A percentile compares a stretch with the other conserved stretches of the same genome.
These are phyloP conservation scores for Glebionis coronaria DNA, from an alignment of 129 eudicot species.

Conservation along the genomic window DNA sequence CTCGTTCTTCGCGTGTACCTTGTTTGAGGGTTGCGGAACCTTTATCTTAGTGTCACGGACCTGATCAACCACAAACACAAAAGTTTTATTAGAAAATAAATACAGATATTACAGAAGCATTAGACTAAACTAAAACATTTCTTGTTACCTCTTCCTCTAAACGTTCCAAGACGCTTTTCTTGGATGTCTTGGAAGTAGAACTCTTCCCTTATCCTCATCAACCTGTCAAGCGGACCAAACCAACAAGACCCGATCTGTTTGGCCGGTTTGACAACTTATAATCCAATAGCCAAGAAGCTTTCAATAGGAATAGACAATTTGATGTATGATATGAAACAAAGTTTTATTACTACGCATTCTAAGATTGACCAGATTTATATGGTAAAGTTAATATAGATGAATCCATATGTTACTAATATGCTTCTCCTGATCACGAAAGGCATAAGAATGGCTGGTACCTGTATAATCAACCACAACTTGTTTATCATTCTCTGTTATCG, in stretches of 20 bases:
- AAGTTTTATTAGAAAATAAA: conserved; percentile 8
- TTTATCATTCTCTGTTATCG: too few species aligned
- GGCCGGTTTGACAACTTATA: too few species aligned
- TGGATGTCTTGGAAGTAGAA: conserved; percentile 38
- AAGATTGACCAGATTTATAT: not conserved
- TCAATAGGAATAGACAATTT: not conserved
- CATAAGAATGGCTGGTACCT: conserved; percentile 90
- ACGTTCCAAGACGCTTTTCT: conserved; percentile 62
- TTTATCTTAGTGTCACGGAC: conserved; percentile 88
- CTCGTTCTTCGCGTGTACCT: conserved; percentile 63
- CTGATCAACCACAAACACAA: conserved; percentile 39
- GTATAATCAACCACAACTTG: conserved; percentile 20
- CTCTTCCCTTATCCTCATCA: conserved; percentile 73
- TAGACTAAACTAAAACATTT: not conserved
- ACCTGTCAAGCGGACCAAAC: conserved; percentile 42
- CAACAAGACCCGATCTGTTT: too few species aligned
- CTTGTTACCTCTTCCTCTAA: conserved; percentile 72
- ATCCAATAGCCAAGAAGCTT: too few species aligned
- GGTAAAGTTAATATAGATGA: conserved; percentile 1
- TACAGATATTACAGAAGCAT: not conserved
- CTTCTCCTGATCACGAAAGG: conserved; percentile 80
- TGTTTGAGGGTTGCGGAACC: conserved; percentile 68
- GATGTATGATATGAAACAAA: conserved; percentile 9
- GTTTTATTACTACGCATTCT: not conserved
- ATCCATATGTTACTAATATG: conserved; percentile 62